Base-by-base conservation (phyloP, 108 stramenopile species). In the Nitzschia sp. region DNA sequence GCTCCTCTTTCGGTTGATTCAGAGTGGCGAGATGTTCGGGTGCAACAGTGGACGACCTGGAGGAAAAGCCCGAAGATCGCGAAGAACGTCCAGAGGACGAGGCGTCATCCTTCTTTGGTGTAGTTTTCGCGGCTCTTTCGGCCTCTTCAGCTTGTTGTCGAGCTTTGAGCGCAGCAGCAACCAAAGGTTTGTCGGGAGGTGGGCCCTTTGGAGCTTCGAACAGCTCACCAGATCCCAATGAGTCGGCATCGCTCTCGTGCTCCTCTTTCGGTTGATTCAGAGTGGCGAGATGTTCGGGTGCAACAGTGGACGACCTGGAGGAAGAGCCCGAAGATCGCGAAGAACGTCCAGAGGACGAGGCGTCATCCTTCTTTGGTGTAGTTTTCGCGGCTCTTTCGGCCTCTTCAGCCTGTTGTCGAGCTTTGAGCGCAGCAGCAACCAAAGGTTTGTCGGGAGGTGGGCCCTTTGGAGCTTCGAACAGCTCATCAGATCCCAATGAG, bases 401-500 rank as follows among this genome's bases (percentile, higher is more conserved):
- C 9, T 6, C 8, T 23, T 54, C 26, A 29, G 58, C 26, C 29
- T 63, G 38, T 63, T 46, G 30, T 18, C 31, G 6, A 24, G 61
- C 61, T 24, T 63, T 63, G 23, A 45, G 9, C n/a, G 61, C 61
- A 18, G 63, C 63, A 2, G 63, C 46, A 2, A 64, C 2, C 63
- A 64, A 25, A 18, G 63, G 63, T 47, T 46, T 46, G n/a, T 11
- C 19, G 2, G 46, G 42, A 64, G 29, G 45, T 19, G 63, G 45
- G 2, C 34, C 59, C 42, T 64, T 64, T 9, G 63, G 63, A 6
- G 63, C 63, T 27, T 64, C 63, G 26, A 64, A 64, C 59, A 59
- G 6, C 1, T 59, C 59, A 15, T 25, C 34, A 18, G 33, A 35
- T 18, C 34, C 59, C 29, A 59, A 4, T 17, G 59, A 59, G 31